Conservation (phyloP, 2,329 filamentous ascomycete genomes). For the Fusarium sp. region DNA sequence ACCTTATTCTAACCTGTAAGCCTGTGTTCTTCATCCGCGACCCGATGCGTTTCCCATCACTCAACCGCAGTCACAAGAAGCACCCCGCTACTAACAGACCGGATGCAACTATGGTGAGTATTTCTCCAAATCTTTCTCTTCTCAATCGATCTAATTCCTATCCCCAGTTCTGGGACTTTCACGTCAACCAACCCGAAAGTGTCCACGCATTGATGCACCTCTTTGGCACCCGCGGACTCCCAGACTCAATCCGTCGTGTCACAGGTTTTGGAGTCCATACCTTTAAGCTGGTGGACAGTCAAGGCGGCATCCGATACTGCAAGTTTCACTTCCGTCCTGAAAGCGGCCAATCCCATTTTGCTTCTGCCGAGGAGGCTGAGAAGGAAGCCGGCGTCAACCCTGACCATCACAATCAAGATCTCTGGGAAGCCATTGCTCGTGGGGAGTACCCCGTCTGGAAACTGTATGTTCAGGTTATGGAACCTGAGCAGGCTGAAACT, state of each 20-base stretch:
- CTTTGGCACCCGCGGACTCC: slow-evolving; percentile 18
- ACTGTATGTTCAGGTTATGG: slow-evolving; percentile 62
- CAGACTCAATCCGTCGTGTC: slow-evolving; percentile 13
- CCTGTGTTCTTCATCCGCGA: slow-evolving; percentile 81
- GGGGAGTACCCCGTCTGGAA: slow-evolving; percentile 60
- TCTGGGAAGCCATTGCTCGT: slow-evolving; percentile 52
- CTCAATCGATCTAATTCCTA: neutral
- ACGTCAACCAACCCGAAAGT: slow-evolving; percentile 29
- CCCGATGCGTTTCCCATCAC: slow-evolving; percentile 75
- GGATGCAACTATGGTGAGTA: slow-evolving; percentile 8
- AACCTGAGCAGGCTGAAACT: slow-evolving; percentile 57
- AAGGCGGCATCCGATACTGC: slow-evolving; percentile 13
- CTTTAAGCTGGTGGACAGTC: slow-evolving; percentile 12
- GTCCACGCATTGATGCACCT: slow-evolving; percentile 26
- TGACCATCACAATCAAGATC: slow-evolving; percentile 29
- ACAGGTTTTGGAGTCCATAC: slow-evolving; percentile 24
- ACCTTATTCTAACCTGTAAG: neutral
- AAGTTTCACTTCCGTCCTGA: slow-evolving; percentile 23
- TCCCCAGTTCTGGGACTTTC: slow-evolving; percentile 23
- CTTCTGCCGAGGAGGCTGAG: slow-evolving; percentile 4
- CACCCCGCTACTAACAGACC: slow-evolving; percentile 66
- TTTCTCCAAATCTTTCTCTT: neutral
- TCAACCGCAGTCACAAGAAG: slow-evolving; percentile 81
- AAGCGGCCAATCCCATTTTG: neutral
- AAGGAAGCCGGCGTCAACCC: slow-evolving; percentile 18